Percentiles rank a stretch among this genome's conserved stretches.
Evolutionary conservation across 2,329 filamentous ascomycete genomes (phyloP).

Genomic region (Ustulina deusta): DNA sequence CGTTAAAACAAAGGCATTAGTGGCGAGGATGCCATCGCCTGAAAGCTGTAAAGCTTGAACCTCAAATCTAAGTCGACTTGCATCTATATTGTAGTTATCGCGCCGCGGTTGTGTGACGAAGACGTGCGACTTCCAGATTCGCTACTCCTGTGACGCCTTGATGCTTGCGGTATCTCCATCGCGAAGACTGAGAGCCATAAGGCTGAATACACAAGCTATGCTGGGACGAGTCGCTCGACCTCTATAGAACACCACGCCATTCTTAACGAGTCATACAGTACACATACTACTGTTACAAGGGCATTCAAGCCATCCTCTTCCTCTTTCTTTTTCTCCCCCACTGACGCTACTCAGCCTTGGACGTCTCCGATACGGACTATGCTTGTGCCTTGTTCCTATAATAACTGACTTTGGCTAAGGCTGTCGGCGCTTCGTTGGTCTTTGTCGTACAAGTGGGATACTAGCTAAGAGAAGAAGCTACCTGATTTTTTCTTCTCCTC

Average conservation of each 20-base stretch:
- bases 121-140: too few relatives aligned
- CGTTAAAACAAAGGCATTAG: too few relatives aligned
- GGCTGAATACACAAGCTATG: not conserved
- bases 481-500: slow-evolving; percentile 34
- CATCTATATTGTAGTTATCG: too few relatives aligned
- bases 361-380: not conserved
- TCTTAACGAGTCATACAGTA: not conserved
- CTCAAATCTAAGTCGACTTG: too few relatives aligned
- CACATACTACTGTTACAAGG: slow-evolving; percentile 15
- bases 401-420: not conserved
- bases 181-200: not conserved
- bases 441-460: not conserved
- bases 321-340: not conserved
- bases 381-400: not conserved
- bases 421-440: not conserved
- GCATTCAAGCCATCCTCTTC: not conserved
- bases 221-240: not conserved
- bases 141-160: too few relatives aligned
- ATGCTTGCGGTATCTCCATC: too few relatives aligned
- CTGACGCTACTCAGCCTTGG: not conserved
- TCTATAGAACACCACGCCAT: not conserved
- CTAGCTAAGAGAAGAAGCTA: slow-evolving; percentile 25
- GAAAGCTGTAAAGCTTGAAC: too few relatives aligned
- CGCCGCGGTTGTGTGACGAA: too few relatives aligned
- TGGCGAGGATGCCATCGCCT: too few relatives aligned